Conservation (phyloP, 2,329 filamentous ascomycete species). For the Colletotrichum phormii region DNA sequence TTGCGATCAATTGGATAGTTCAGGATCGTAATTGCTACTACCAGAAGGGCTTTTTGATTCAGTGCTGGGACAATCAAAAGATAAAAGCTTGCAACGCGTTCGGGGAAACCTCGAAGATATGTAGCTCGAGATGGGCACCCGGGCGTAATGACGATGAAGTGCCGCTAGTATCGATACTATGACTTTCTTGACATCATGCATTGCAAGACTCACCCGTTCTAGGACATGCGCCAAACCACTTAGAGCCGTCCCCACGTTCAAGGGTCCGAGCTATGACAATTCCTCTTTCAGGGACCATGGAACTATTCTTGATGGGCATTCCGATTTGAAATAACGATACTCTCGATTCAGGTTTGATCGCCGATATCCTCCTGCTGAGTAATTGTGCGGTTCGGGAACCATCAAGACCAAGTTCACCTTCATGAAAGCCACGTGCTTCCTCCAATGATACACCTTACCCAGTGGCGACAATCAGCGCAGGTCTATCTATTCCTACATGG, state of each 20-base stretch:
- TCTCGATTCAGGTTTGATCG: too few species aligned
- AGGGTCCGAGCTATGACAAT: background rate
- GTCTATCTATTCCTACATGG: too few species aligned
- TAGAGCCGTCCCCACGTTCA: background rate
- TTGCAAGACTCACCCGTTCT: background rate
- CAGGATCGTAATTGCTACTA: background rate
- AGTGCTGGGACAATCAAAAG: too few species aligned
- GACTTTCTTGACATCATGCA: constrained; percentile 2
- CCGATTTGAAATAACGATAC: too few species aligned
- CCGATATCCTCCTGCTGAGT: too few species aligned
- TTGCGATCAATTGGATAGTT: background rate
- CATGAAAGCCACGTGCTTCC: too few species aligned
- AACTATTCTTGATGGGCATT: background rate
- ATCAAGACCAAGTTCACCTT: too few species aligned
- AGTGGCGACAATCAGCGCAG: too few species aligned
- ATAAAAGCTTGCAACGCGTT: too few species aligned
- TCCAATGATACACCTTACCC: too few species aligned
- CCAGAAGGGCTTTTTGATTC: too few species aligned
- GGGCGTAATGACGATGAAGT: background rate
- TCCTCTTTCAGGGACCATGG: background rate
- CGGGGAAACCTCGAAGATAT: background rate
- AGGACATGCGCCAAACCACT: background rate
- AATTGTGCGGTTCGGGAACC: too few species aligned
- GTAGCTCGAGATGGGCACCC: background rate
- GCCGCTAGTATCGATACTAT: background rate